A percentile compares a stretch with the other conserved stretches of the same genome.
Evolutionary conservation across 495 filamentous ascomycete species (phyloP).

Genomic region (Penicillium dipodomyicola): DNA sequence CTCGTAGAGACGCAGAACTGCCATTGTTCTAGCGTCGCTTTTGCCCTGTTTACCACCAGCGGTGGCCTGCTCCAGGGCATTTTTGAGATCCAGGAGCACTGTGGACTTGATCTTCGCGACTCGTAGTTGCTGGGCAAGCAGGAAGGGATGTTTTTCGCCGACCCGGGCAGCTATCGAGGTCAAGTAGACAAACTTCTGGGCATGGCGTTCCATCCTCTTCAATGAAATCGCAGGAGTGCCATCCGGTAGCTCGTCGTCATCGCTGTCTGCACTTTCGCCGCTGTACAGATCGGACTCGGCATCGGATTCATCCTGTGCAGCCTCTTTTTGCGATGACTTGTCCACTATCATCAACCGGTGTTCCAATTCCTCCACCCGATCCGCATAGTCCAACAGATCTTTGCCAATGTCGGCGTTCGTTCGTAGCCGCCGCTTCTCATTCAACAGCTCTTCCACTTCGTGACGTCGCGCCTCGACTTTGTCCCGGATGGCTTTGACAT

Average conservation of each 20-base stretch:
- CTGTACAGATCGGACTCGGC: slow-evolving; percentile 39
- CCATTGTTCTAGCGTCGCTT: slow-evolving; percentile 59
- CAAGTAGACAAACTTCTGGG: slow-evolving; percentile 56
- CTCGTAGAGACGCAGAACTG: slow-evolving; percentile 73
- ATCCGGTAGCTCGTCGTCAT: slow-evolving; percentile 48
- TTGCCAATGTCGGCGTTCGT: slow-evolving; percentile 57
- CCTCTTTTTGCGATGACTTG: slow-evolving; percentile 14
- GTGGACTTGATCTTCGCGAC: slow-evolving; percentile 67
- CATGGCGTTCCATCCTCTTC: slow-evolving; percentile 54
- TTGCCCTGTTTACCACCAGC: slow-evolving; percentile 49
- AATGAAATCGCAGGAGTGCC: slow-evolving; percentile 45
- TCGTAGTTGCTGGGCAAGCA: slow-evolving; percentile 55
- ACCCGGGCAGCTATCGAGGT: slow-evolving; percentile 50
- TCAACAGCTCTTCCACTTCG: slow-evolving; percentile 55
- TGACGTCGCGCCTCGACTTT: slow-evolving; percentile 51
- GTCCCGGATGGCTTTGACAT: slow-evolving; percentile 59
- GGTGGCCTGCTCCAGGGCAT: slow-evolving; percentile 71
- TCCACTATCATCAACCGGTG: slow-evolving; percentile 58
- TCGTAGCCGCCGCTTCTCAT: slow-evolving; percentile 53
- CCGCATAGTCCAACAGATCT: slow-evolving; percentile 66
- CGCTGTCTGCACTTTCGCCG: slow-evolving; percentile 56
- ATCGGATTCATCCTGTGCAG: slow-evolving; percentile 27
- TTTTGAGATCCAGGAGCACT: slow-evolving; percentile 76
- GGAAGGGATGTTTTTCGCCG: slow-evolving; percentile 63
- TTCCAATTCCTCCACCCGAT: slow-evolving; percentile 73